Conservation (phyloP, 495 filamentous ascomycete genomes). For the Pseudomonodictys pantanalensis region DNA sequence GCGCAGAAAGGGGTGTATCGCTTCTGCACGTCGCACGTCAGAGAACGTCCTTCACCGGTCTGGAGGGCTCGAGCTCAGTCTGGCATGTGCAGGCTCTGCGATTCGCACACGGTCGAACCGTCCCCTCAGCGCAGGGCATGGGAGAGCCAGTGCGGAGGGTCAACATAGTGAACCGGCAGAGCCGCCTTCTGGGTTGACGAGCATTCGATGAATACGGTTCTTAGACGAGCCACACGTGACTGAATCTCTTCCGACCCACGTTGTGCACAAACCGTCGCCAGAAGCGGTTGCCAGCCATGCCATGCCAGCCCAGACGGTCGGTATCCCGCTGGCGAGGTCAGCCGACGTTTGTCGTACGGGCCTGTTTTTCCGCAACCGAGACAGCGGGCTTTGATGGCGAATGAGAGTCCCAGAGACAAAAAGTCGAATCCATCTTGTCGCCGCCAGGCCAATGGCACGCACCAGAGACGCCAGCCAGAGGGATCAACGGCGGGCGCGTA, state of each 20-base stretch:
- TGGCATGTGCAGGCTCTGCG: neutral
- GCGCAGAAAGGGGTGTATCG: neutral
- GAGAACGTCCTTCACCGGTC: constrained; percentile 25
- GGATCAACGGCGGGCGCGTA: constrained; percentile 20
- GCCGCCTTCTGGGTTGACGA: constrained; percentile 6
- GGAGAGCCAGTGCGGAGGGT: constrained; percentile 1
- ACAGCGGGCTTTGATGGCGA: constrained; percentile 8
- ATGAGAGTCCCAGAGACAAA: no score
- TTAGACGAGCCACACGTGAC: neutral
- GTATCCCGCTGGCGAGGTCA: constrained; percentile 21
- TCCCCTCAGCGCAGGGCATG: neutral
- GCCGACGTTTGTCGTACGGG: neutral
- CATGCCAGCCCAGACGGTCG: constrained; percentile 21
- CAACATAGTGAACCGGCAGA: constrained; percentile 19
- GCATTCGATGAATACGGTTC: constrained; percentile 16
- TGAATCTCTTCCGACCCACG: constrained; percentile 22
- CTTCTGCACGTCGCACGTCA: constrained; percentile 29
- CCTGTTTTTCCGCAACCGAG: constrained; percentile 18
- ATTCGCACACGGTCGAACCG: neutral
- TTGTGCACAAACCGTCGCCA: constrained; percentile 16
- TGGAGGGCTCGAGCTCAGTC: constrained; percentile 15
- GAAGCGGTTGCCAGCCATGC: constrained; percentile 15
- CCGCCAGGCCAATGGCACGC: constrained; percentile 5
- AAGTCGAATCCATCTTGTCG: no score
- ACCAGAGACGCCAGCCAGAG: neutral